Conservation (phyloP, 2,329 filamentous ascomycete genomes). For the Colletotrichum costaricense region DNA sequence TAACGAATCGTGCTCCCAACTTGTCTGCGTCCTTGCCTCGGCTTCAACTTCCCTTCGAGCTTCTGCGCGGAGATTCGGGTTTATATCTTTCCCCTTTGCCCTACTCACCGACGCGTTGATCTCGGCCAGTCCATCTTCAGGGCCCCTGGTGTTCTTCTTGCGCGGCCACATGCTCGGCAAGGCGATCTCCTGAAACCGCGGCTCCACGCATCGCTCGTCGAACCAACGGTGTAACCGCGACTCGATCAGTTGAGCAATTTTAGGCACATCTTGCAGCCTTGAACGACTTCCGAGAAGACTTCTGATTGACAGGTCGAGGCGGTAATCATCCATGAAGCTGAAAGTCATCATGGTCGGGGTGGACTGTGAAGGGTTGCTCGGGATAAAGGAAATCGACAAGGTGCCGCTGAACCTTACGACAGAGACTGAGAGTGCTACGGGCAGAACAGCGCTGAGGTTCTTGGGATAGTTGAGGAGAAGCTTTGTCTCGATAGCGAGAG, state of each 20-base stretch:
- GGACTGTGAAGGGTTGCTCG: conserved; percentile 74
- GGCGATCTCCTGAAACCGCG: conserved; percentile 87
- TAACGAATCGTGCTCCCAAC: conserved; percentile 51
- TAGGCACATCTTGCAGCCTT: conserved; percentile 85
- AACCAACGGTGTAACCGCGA: conserved; percentile 86
- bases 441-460: conserved; percentile 86
- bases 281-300: conserved; percentile 84
- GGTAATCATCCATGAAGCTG: conserved; percentile 90
- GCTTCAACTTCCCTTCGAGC: conserved; percentile 58
- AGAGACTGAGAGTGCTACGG: conserved; percentile 90
- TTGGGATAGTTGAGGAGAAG: conserved; percentile 95
- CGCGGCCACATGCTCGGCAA: conserved; percentile 85
- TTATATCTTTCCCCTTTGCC: conserved; percentile 64
- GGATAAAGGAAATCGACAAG: conserved; percentile 91
- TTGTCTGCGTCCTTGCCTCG: conserved; percentile 51
- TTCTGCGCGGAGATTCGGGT: conserved; percentile 63
- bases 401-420: conserved; percentile 96
- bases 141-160: conserved; percentile 84
- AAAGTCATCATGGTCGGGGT: conserved; percentile 92
- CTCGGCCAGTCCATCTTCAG: conserved; percentile 67
- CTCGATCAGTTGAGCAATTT: conserved; percentile 88
- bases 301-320: conserved; percentile 83
- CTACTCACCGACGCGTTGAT: conserved; percentile 61
- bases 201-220: conserved; percentile 87
- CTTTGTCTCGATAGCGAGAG: conserved; percentile 93